Evolutionary conservation across 1,139 yeast species (phyloP).

Genomic region (Nadsonia starkeyi-henricii): DNA sequence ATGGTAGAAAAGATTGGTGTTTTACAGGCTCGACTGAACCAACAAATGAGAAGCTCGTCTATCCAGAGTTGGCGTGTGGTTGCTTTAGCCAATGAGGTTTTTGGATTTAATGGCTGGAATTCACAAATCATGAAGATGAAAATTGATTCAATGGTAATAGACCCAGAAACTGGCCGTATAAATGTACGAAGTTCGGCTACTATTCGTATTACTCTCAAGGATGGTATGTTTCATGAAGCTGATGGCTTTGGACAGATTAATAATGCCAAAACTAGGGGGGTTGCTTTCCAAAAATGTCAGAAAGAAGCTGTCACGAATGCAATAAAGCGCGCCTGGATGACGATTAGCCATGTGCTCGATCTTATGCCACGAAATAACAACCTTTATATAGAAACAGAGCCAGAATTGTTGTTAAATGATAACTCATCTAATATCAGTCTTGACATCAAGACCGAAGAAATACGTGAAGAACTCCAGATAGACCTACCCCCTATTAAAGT

Average conservation of each 20-base stretch:
- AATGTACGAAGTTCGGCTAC: constrained; percentile 48
- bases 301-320: constrained; percentile 77
- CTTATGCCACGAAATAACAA: not conserved
- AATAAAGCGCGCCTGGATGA: constrained; percentile 40
- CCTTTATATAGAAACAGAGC: too few relatives aligned
- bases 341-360: not conserved
- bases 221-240: constrained; percentile 67
- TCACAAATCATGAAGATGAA: constrained; percentile 30
- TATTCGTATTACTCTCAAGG: constrained; percentile 54
- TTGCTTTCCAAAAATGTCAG: constrained; percentile 62
- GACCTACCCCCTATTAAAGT: too few relatives aligned
- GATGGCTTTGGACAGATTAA: constrained; percentile 64
- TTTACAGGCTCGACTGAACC: too few relatives aligned
- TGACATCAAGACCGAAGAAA: too few relatives aligned
- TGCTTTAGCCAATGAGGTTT: constrained; percentile 44
- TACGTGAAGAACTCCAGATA: too few relatives aligned
- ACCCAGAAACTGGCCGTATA: constrained; percentile 27
- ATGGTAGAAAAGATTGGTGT: too few relatives aligned
- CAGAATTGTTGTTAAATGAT: too few relatives aligned
- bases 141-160: constrained; percentile 18
- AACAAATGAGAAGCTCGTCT: not conserved
- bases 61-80: constrained; percentile 26
- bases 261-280: constrained; percentile 45
- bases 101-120: constrained; percentile 59
- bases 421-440: too few relatives aligned